Evolutionary conservation across 1,139 yeast genomes (phyloP).

Genomic region (Protomyces lactucae-debilis): DNA sequence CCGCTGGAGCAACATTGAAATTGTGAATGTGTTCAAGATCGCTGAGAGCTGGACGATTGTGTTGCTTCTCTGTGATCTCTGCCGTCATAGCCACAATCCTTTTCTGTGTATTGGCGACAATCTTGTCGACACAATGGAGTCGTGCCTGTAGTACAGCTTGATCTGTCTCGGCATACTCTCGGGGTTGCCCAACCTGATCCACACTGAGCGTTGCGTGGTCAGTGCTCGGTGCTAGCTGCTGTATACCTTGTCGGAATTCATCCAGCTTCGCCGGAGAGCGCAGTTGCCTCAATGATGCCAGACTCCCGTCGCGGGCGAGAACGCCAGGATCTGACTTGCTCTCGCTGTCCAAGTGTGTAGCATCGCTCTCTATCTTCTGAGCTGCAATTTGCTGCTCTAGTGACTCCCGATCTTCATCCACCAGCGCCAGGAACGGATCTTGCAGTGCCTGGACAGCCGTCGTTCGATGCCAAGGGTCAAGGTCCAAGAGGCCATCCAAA

Average conservation of each 20-base stretch:
- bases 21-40: background rate
- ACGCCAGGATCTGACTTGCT: too few relatives aligned
- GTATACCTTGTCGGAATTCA: background rate
- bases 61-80: background rate
- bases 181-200: background rate
- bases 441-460: constrained; percentile 55
- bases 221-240: background rate
- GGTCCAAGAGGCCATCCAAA: constrained; percentile 50
- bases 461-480: constrained; percentile 54
- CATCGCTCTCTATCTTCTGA: background rate
- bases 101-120: background rate
- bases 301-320: background rate
- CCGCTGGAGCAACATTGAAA: background rate
- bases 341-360: background rate
- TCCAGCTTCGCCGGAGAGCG: background rate
- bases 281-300: background rate
- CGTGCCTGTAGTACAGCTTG: background rate
- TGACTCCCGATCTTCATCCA: background rate
- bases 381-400: background rate
- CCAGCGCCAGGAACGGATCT: constrained; percentile 48
- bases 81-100: background rate
- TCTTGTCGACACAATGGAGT: background rate
- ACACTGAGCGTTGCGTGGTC: background rate
- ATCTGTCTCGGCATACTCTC: background rate
- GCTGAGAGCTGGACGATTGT: background rate